Base-by-base conservation (phyloP, 148 eudicot species). In the Fagopyrum homotropicum region DNA sequence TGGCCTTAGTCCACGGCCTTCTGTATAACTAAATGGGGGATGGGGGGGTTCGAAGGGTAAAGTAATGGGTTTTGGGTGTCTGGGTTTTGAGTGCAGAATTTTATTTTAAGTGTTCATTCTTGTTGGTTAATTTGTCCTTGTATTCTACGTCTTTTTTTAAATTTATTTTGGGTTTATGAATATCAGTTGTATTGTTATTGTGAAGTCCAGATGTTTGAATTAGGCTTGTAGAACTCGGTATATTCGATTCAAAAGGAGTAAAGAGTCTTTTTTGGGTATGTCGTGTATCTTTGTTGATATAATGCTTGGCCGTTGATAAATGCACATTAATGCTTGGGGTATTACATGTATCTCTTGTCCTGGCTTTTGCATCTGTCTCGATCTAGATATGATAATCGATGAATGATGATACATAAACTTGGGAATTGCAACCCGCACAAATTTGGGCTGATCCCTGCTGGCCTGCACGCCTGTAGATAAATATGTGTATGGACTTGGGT, bases 101-200 rank as follows among this genome's bases (percentile, higher is more conserved):
- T 66, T 66, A 45, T 66, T 66, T 66, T 2, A 66, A 35, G 46
- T 15, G 71, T 66, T 66, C 71, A 66, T 66, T 66, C 71, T 66
- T 16, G 19, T 66, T 66, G 47, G 71, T 43, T 66, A n/a, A 35
- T 66, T 60, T 66, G 45, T 63, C 43, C 43, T 30, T 63, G 69
- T 63, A 29, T 66, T 66, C 47, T 66, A 14, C 17, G 71, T 66
- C n/a, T 14, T 66, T 40, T n/a, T 19, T 19, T 7, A 1, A 1
- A 2, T 22, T 56, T 22, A 6, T 63, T 11, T 11, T 35, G 30
- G 30, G 10, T 19, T 54, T 54, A 14, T 54, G 9, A n/a, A 14
- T 63, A 5, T 30, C 14, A 14, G 9, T 63, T 63, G 45, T 63
- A 63, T 63, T 35, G 69, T 44, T 63, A 63, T 35, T 66, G 71